Base-by-base conservation (phyloP, 768 basidiomycete species). In the Phlegmacium glaucopus region DNA sequence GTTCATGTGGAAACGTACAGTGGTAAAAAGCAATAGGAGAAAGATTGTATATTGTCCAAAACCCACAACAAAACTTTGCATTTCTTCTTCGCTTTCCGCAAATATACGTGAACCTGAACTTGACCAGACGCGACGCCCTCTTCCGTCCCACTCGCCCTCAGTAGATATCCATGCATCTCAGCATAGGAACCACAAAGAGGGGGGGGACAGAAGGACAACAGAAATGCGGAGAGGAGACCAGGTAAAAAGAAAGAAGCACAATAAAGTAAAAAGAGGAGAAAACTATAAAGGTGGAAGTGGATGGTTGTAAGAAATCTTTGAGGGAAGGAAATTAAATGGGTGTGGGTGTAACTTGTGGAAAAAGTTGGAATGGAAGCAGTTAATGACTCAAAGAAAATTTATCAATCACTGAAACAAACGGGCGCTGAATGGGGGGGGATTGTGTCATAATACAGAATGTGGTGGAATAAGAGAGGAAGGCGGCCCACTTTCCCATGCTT, bases 181-280 rank as follows among this genome's bases (percentile, higher is more conserved):
- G 51, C 51, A 41, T 54, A 55, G 53, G 52, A 62, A 54, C 51
- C 55, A 59, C 58, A 63, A 61, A 60, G 69, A 78, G 72, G 78
- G 81, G 82, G 82, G 59, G 73, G 76, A 78, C 66, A 68, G 63
- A 81, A 87, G 84, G 85, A 85, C 72, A 75, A 82, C 76, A 76
- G 76, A 22, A 76, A 38, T 57, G 52, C 60, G 57, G 42, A 48
- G 16, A 41, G 27, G 41, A 50, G 50, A 34, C 47, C 29, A 50
- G 32, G 44, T 26, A 44, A 27, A 49, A 57, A 54, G 58, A 58
- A 42, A 45, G 47, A 52, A 49, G 56, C 52, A 58, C 61, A 51
- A 49, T 53, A 54, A 57, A 47, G 16, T 15, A 41, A 15, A 35
- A 11, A 39, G 38, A n/a, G 53, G 56, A 48, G 34, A 49, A 45